Percentiles rank a stretch among this genome's conserved stretches.
These are phyloP conservation scores for Rostrohypoxylon terebratum DNA, from an alignment of 495 filamentous ascomycete species.

Conservation along the genomic window DNA sequence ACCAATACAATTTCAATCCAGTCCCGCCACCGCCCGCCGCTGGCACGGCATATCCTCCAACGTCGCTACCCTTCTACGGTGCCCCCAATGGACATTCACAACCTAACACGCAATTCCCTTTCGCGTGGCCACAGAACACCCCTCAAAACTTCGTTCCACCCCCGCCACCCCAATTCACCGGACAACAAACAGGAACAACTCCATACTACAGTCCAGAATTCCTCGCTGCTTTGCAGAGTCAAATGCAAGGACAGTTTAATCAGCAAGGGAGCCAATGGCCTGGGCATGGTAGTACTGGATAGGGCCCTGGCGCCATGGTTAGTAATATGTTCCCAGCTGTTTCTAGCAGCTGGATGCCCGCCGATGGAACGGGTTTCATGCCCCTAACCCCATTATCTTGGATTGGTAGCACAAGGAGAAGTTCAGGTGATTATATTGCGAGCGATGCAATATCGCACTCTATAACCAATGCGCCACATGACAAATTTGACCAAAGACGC, in stretches of 20 bases:
- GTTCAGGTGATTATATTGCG: no score
- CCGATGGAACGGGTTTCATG: neutral
- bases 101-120: slow-evolving; percentile 32
- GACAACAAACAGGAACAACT: slow-evolving; percentile 34
- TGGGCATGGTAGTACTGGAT: slow-evolving; percentile 40
- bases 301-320: slow-evolving; percentile 9
- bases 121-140: slow-evolving; percentile 44
- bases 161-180: slow-evolving; percentile 45
- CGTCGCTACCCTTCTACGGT: slow-evolving; percentile 39
- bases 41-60: slow-evolving; percentile 31
- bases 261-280: slow-evolving; percentile 52
- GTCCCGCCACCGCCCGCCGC: slow-evolving; percentile 29
- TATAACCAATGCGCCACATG: neutral
- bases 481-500: neutral
- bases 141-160: slow-evolving; percentile 48
- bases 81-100: slow-evolving; percentile 39
- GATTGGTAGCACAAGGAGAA: neutral
- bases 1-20: slow-evolving; percentile 41
- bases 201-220: slow-evolving; percentile 74
- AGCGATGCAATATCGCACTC: neutral
- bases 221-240: slow-evolving; percentile 60
- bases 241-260: slow-evolving; percentile 57
- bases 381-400: neutral
- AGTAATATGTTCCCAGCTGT: neutral
- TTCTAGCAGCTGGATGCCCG: neutral